Conservation (phyloP, 78 protist species). For the Parvularia atlantis region DNA sequence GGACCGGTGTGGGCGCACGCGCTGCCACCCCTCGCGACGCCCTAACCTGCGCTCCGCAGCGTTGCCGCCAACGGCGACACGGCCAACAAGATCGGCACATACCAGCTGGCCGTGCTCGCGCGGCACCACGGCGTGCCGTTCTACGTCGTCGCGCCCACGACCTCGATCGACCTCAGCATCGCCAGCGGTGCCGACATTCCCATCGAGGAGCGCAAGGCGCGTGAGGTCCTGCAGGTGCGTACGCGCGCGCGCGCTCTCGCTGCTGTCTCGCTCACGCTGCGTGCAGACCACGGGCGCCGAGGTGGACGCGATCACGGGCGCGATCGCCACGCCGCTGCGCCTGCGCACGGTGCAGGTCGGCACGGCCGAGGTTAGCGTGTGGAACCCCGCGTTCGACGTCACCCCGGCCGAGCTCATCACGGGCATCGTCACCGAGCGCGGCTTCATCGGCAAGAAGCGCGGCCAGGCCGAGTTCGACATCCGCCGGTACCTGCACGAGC, state of each 20-base stretch:
- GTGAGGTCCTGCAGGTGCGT: constrained; percentile 38
- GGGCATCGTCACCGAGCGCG: constrained; percentile 27
- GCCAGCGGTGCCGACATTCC: constrained; percentile 12
- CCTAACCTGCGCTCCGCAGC: no score
- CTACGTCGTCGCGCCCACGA: constrained; percentile 50
- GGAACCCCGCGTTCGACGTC: constrained; percentile 64
- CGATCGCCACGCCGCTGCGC: no score
- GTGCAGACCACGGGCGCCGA: neutral
- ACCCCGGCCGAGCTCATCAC: constrained; percentile 49
- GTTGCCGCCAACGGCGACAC: constrained; percentile 57
- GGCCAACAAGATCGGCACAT: constrained; percentile 66
- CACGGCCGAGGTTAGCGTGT: constrained; percentile 26
- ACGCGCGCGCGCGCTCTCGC: no score
- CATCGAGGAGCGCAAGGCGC: constrained; percentile 44
- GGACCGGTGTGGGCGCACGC: constrained; percentile 28
- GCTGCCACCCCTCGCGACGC: no score
- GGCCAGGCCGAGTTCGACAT: neutral
- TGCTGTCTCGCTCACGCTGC: no score
- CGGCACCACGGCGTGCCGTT: constrained; percentile 47
- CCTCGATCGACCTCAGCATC: constrained; percentile 28
- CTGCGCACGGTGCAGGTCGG: constrained; percentile 1
- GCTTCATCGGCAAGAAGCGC: constrained; percentile 5
- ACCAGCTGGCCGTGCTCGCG: constrained; percentile 37
- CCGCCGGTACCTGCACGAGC: no score
- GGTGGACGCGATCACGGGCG: neutral